Evolutionary conservation across 306 rosid genomes (phyloP).

Genomic region (Vicia sativa): DNA sequence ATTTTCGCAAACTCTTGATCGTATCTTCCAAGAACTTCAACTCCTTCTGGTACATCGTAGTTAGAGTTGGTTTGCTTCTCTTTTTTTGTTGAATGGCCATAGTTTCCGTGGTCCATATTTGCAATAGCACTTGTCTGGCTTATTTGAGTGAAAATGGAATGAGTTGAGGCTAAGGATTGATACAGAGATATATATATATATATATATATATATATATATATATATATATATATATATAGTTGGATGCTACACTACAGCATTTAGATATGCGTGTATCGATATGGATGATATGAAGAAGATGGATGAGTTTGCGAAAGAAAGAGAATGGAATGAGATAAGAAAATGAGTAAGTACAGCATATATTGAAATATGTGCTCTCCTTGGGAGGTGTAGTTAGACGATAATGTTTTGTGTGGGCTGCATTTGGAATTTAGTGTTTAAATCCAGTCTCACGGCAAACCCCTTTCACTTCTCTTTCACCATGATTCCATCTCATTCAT

Average conservation of each 20-base stretch:
- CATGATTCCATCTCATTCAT: too few species aligned
- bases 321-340: conserved; percentile 29
- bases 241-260: not conserved
- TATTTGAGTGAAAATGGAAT: not conserved
- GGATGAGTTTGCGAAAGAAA: conserved; percentile 34
- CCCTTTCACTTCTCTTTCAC: too few species aligned
- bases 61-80: conserved; percentile 19
- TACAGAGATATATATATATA: conserved; percentile 29
- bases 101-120: conserved; percentile 48
- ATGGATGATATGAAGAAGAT: conserved; percentile 28
- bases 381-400: conserved; percentile 34
- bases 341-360: conserved; percentile 9
- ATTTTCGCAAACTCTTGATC: conserved; percentile 67
- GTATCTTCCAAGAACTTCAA: conserved; percentile 74
- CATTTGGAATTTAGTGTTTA: too few species aligned
- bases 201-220: conserved; percentile 41
- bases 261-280: conserved; percentile 8
- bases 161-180: not conserved
- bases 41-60: conserved; percentile 74
- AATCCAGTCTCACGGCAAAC: too few species aligned
- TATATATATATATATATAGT: conserved; percentile 31
- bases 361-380: conserved; percentile 49
- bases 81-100: conserved; percentile 30
- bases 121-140: not conserved
- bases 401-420: too few species aligned